phyloP scores from a whole-genome alignment of 2,329 filamentous ascomycete species.

The Curvularia hawaiiensis region DNA sequence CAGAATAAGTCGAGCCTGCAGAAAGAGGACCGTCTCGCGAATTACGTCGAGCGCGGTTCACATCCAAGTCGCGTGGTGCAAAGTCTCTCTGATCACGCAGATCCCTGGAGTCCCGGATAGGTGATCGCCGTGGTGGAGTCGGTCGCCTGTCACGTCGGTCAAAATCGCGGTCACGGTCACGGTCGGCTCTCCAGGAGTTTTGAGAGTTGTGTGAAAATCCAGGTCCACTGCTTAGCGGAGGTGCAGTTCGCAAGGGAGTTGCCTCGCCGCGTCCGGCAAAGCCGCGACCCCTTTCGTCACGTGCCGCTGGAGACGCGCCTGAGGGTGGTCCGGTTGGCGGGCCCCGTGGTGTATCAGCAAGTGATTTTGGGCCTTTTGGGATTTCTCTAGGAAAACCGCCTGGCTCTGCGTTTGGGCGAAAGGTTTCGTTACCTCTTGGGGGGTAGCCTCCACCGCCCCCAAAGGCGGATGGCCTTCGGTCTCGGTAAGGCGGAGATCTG shows the following conservation, averaged over 20 bases:
- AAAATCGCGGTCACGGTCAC: slow-evolving; percentile 56
- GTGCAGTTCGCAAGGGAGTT: slow-evolving; percentile 62
- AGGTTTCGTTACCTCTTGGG: slow-evolving; percentile 50
- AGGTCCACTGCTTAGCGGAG: slow-evolving; percentile 50
- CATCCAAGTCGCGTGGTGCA: slow-evolving; percentile 66
- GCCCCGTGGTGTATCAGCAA: slow-evolving; percentile 66
- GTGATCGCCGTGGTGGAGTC: slow-evolving; percentile 68
- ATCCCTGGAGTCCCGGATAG: slow-evolving; percentile 62
- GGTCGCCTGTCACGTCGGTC: slow-evolving; percentile 64
- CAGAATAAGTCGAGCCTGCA: slow-evolving; percentile 72
- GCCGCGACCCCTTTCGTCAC: slow-evolving; percentile 62
- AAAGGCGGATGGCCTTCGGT: slow-evolving; percentile 69
- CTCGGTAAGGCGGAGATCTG: slow-evolving; percentile 62
- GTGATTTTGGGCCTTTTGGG: slow-evolving; percentile 80
- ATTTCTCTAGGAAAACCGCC: slow-evolving; percentile 60
- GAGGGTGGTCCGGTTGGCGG: slow-evolving; percentile 39
- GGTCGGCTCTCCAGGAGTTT: slow-evolving; percentile 56
- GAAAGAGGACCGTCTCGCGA: slow-evolving; percentile 76
- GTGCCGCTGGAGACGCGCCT: slow-evolving; percentile 53
- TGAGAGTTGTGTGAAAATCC: slow-evolving; percentile 52
- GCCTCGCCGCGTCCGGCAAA: slow-evolving; percentile 66
- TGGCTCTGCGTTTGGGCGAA: slow-evolving; percentile 37
- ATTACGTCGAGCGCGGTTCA: slow-evolving; percentile 68
- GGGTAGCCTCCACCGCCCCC: slow-evolving; percentile 60
- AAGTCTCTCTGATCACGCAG: slow-evolving; percentile 66